phyloP scores from a whole-genome alignment of 108 stramenopile species.

The Conticribra weissflogii region DNA sequence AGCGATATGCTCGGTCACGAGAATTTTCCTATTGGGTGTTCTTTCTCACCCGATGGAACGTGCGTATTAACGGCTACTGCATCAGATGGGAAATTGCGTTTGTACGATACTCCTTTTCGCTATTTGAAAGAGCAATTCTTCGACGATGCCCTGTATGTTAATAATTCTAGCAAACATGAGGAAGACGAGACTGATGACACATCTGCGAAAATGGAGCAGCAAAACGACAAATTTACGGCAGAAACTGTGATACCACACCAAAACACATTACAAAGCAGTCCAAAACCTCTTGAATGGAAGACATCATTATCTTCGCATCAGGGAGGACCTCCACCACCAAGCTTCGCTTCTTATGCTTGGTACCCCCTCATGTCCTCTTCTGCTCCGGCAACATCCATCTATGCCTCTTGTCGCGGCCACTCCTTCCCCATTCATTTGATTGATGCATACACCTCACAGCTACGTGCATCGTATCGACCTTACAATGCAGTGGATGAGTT shows the following conservation, averaged over 20 bases:
- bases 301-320: constrained; percentile 56
- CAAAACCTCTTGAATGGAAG: constrained; percentile 49
- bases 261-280: constrained; percentile 4
- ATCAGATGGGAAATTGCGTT: constrained; percentile 50
- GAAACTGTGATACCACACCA: not conserved
- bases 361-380: constrained; percentile 79
- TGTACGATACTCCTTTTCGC: constrained; percentile 70
- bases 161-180: constrained; percentile 6
- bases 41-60: constrained; percentile 82
- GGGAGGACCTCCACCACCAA: constrained; percentile 66
- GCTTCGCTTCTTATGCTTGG: constrained; percentile 63
- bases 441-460: constrained; percentile 77
- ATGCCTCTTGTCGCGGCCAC: constrained; percentile 53
- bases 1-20: constrained; percentile 42
- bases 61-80: constrained; percentile 72
- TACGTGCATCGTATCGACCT: constrained; percentile 83
- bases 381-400: constrained; percentile 23
- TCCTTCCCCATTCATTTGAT: constrained; percentile 72
- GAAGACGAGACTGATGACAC: not conserved
- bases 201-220: too few species aligned
- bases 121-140: constrained; percentile 5
- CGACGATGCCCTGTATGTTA: not conserved
- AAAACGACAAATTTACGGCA: too few species aligned
- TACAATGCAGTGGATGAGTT: constrained; percentile 80
- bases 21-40: constrained; percentile 70